A percentile compares a stretch with the other conserved stretches of the same genome.
Evolutionary conservation across 306 rosid genomes (phyloP).

Genomic region (Quercus dentata): DNA sequence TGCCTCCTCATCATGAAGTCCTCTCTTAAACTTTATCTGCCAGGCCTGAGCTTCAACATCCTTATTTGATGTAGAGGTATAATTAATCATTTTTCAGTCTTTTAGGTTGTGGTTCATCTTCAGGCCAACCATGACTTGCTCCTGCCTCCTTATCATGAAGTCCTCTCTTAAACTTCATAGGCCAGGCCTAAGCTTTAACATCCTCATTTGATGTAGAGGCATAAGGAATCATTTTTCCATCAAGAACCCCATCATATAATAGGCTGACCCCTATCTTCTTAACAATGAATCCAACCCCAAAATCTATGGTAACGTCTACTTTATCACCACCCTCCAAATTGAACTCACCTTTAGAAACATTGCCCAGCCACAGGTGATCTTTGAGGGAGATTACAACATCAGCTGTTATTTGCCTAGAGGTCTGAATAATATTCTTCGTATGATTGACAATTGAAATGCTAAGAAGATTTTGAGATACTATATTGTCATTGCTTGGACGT

Average conservation of each 20-base stretch:
- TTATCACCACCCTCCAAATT: conserved; percentile 16
- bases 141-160: neutral
- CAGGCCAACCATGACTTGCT: neutral
- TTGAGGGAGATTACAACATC: neutral
- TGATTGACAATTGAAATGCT: neutral
- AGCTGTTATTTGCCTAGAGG: neutral
- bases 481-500: neutral
- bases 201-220: neutral
- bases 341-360: neutral
- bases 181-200: neutral
- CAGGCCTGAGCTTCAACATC: neutral
- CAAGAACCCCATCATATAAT: neutral
- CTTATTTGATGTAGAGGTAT: neutral
- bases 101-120: neutral
- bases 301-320: neutral
- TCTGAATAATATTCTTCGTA: neutral
- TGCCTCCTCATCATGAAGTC: neutral
- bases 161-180: neutral
- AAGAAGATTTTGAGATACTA: neutral
- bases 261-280: conserved; percentile 15
- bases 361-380: conserved; percentile 25
- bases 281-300: conserved; percentile 2
- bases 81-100: neutral
- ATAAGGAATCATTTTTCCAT: neutral
- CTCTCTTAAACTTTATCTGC: neutral